Conservation (phyloP, 345 rosid species). For the Lumnitzera littorea region DNA sequence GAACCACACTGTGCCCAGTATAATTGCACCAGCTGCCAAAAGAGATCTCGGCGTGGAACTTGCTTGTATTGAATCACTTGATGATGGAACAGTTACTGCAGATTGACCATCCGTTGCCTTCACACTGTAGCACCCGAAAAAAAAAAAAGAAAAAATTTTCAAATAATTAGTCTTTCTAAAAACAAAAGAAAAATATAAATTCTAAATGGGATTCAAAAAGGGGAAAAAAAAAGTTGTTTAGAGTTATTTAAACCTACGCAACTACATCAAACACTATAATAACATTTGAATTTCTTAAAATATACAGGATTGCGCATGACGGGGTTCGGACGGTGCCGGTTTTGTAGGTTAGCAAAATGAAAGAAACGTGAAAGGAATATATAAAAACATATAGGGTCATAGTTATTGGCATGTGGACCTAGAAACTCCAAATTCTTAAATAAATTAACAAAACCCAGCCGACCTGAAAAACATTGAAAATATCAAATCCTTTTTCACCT, state of each 20-base stretch:
- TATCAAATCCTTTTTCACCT: too few relatives aligned
- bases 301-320: not conserved
- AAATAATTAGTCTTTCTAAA: too few relatives aligned
- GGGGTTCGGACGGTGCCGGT: not conserved
- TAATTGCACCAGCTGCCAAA: not conserved
- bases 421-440: too few relatives aligned
- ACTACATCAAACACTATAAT: too few relatives aligned
- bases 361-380: not conserved
- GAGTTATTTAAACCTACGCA: too few relatives aligned
- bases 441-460: too few relatives aligned
- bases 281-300: not conserved
- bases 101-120: slow-evolving; percentile 7
- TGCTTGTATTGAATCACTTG: not conserved
- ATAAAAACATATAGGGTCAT: too few relatives aligned
- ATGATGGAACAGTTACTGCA: not conserved
- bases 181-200: too few relatives aligned
- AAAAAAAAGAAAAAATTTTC: not conserved
- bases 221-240: too few relatives aligned
- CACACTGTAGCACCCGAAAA: not conserved
- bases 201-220: too few relatives aligned
- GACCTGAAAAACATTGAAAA: too few relatives aligned
- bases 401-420: too few relatives aligned
- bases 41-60: not conserved
- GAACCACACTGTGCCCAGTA: not conserved
- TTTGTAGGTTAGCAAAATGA: not conserved